Conservation (phyloP, 768 basidiomycete genomes). For the Boletus insuetus region DNA sequence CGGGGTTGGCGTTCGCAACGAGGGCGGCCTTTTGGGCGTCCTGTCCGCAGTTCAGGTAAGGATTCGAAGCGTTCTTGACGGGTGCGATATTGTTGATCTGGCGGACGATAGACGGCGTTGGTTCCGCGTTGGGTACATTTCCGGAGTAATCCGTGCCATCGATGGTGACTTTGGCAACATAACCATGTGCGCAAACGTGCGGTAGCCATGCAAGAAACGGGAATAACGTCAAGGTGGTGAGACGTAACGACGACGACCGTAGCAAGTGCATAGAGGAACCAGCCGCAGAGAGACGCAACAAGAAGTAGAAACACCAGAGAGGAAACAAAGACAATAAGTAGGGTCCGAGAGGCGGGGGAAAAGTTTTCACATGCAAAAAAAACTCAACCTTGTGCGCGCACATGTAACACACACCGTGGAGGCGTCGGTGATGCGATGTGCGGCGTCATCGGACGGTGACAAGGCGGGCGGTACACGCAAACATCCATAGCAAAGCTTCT, state of each 20-base stretch:
- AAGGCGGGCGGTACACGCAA: too few species aligned
- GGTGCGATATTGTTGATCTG: slow-evolving; percentile 42
- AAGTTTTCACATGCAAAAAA: too few species aligned
- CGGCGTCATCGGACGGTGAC: too few species aligned
- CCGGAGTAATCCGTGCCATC: slow-evolving; percentile 45
- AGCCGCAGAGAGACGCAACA: too few species aligned
- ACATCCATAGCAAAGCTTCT: too few species aligned
- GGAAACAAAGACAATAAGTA: too few species aligned
- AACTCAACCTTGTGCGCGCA: too few species aligned
- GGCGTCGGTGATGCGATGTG: too few species aligned
- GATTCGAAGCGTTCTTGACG: slow-evolving; percentile 57
- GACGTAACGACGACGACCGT: background rate
- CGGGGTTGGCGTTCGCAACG: slow-evolving; percentile 57
- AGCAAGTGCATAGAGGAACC: slow-evolving; percentile 2
- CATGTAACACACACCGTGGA: too few species aligned
- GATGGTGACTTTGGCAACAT: slow-evolving; percentile 39
- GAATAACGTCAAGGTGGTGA: slow-evolving; percentile 1
- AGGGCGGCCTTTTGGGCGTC: slow-evolving; percentile 47
- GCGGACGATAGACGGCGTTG: slow-evolving; percentile 42
- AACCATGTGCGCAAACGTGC: slow-evolving; percentile 43
- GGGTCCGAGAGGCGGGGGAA: too few species aligned
- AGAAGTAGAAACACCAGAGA: too few species aligned
- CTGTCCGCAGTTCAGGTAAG: slow-evolving; percentile 58
- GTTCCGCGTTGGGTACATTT: slow-evolving; percentile 40
- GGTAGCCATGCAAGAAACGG: slow-evolving; percentile 11